Evolutionary conservation across 2,329 filamentous ascomycete species (phyloP), one percentile per base, ranked within the genome.

Genomic region (Pyricularia sp.): DNA sequence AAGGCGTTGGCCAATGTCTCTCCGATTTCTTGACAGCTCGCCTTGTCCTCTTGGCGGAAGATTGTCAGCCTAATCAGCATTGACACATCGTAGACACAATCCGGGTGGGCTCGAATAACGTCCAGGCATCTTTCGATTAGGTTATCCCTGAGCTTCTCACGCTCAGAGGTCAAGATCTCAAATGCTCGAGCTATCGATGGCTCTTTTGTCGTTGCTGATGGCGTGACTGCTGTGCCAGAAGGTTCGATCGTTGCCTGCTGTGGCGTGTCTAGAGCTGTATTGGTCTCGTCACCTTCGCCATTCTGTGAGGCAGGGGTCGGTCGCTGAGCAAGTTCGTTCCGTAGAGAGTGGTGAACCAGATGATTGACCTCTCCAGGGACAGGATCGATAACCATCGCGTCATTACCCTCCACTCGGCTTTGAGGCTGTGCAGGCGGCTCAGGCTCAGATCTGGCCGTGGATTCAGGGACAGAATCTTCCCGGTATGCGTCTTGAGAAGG

Each of bases 91-190:
- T 97, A 94, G 0, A 94, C 96, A 12, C 93, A 87, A 69, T 90
- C 87, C 16, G 93, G 88, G 70, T 97, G 93, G 49, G 88, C 88
- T 73, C 93, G 89, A 64, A 99, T 87, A 40, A 97, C 87, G 71
- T 97, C 93, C 26, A 99, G 80, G 68, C 90, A 96, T 66, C 91
- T 89, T 70, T 97, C 93, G 66, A 97, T 93, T 65, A 97, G 77
- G 65, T 90, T 88, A 24, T 85, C 81, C 53, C 91, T 85, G 55
- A 97, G 79, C n/a, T 81, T 82, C 4, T 83, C 81, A 60, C 94
- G 87, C 73, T 90, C 84, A 40, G 84, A 83, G 67, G 96, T 90
- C 7, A 99, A 80, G 68, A 92, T 88, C 65, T 97, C 90, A 66
- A 92, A 81, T 0, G 89, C 89, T 33, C 86, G 75, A 69, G 26